phyloP scores from a whole-genome alignment of 1,284 basidiomycete species.

The Trichosporon sp. region DNA sequence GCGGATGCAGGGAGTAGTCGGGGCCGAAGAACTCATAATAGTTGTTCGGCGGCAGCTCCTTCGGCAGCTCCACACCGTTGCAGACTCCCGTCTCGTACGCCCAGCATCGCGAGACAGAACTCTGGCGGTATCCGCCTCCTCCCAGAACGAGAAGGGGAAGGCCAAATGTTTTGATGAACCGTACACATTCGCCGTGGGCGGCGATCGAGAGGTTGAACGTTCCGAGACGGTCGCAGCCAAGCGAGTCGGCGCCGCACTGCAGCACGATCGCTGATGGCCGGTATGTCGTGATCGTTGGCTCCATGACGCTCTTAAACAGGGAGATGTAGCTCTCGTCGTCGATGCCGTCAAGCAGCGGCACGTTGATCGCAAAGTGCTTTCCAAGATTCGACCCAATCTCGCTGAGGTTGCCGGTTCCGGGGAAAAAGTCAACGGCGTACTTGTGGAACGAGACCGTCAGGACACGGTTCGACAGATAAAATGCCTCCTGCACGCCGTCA shows the following conservation, averaged over 20 bases:
- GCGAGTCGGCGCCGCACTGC: constrained; percentile 94
- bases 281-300: constrained; percentile 86
- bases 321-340: constrained; percentile 95
- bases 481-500: constrained; percentile 94
- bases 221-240: constrained; percentile 89
- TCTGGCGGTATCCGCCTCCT: constrained; percentile 79
- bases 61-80: constrained; percentile 76
- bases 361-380: constrained; percentile 94
- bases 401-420: constrained; percentile 86
- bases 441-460: constrained; percentile 99
- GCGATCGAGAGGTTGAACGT: constrained; percentile 98
- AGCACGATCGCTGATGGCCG: constrained; percentile 87
- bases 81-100: constrained; percentile 94
- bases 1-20: constrained; percentile 87
- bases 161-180: constrained; percentile 88
- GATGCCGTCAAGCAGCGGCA: constrained; percentile 92
- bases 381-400: constrained; percentile 80
- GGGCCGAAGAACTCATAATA: constrained; percentile 94
- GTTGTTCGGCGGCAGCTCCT: constrained; percentile 79
- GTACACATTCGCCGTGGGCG: constrained; percentile 97
- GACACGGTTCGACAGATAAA: constrained; percentile 95
- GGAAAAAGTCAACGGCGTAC: constrained; percentile 98
- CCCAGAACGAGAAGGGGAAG: constrained; percentile 87
- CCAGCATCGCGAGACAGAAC: constrained; percentile 97
- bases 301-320: constrained; percentile 93